Percentiles rank a stretch among this genome's conserved stretches.
These are phyloP conservation scores for Lipomyces kockii DNA, from an alignment of 805 yeast genomes.

Conservation along the genomic window DNA sequence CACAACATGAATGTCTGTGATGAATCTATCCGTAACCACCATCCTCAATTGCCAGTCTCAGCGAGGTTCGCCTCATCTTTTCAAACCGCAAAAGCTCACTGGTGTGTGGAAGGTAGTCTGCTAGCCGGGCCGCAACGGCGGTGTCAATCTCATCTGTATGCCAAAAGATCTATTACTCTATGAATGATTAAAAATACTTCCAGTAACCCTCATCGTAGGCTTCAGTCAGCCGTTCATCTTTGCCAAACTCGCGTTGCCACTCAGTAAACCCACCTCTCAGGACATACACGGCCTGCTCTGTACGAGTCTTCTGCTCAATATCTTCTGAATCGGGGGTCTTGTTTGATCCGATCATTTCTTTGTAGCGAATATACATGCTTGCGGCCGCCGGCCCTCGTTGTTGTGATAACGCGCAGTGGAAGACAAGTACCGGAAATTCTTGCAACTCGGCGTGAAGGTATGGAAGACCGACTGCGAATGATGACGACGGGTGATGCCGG, in stretches of 20 bases:
- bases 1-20: neutral
- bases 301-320: constrained; percentile 39
- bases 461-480: constrained; percentile 50
- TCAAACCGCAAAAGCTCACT: neutral
- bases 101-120: neutral
- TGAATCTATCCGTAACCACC: neutral
- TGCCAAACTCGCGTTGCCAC: constrained; percentile 82
- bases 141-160: neutral
- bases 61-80: too few species aligned
- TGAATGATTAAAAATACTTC: constrained; percentile 15
- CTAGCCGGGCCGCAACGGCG: neutral
- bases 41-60: neutral
- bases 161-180: neutral
- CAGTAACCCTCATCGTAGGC: constrained; percentile 54
- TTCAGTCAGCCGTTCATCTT: constrained; percentile 66
- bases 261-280: constrained; percentile 81
- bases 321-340: constrained; percentile 36
- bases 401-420: constrained; percentile 91
- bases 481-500: constrained; percentile 59
- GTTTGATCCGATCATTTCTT: constrained; percentile 37
- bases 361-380: constrained; percentile 57
- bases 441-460: constrained; percentile 46
- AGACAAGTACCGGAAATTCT: constrained; percentile 62
- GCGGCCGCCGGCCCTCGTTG: constrained; percentile 92
- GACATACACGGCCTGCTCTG: constrained; percentile 62